Evolutionary conservation across 345 rosid genomes (phyloP).

Genomic region (Moringa oleifera): DNA sequence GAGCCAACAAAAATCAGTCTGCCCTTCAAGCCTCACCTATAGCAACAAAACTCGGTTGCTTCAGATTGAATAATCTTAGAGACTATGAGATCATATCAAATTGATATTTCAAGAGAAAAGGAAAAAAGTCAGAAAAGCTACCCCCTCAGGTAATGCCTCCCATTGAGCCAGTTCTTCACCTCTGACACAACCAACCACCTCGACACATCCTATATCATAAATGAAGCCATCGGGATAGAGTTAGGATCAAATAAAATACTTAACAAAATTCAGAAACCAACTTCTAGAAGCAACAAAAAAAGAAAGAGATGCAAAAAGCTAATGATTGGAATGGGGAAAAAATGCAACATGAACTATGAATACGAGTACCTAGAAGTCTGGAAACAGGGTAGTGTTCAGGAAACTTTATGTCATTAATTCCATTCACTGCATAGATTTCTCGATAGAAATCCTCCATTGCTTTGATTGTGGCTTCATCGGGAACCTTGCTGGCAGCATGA

Average conservation of each 20-base stretch:
- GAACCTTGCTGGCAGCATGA: constrained; percentile 87
- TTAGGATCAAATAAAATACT: background rate
- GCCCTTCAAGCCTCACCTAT: constrained; percentile 90
- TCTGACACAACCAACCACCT: constrained; percentile 55
- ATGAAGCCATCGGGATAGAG: background rate
- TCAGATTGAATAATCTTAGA: background rate
- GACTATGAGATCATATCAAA: background rate
- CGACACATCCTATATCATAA: constrained; percentile 44
- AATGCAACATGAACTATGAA: background rate
- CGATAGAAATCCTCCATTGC: constrained; percentile 86
- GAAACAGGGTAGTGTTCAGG: constrained; percentile 79
- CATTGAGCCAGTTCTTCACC: constrained; percentile 52
- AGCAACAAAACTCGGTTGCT: constrained; percentile 7
- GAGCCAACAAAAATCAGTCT: constrained; percentile 86
- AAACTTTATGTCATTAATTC: constrained; percentile 55
- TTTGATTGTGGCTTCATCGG: constrained; percentile 81
- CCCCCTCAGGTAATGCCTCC: constrained; percentile 58
- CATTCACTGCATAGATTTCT: constrained; percentile 70
- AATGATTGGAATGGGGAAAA: background rate
- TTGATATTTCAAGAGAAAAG: background rate
- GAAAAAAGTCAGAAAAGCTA: constrained; percentile 12
- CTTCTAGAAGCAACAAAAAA: background rate
- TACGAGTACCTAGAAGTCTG: constrained; percentile 63
- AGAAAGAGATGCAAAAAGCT: background rate
- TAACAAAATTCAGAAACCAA: background rate